A percentile compares a stretch with the other conserved stretches of the same genome.
Conservation (phyloP, 192 early-diverging fungal species). For the Podila clonocystis region DNA sequence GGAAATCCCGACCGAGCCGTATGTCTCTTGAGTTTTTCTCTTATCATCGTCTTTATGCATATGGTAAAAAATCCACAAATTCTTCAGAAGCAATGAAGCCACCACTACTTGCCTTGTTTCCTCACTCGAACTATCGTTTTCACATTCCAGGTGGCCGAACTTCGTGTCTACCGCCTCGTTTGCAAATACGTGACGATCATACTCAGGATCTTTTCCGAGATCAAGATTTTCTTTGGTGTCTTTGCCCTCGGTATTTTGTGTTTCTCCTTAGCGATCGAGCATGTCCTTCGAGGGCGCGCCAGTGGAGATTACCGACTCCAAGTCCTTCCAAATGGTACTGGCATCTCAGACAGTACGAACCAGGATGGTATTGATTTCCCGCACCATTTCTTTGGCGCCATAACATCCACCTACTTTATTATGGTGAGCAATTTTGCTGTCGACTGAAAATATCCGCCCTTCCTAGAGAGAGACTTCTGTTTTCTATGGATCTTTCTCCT, state of each 20-base stretch:
- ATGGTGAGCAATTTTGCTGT: not conserved
- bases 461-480: no score
- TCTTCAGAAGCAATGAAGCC: no score
- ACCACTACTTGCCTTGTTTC: no score
- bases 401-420: conserved; percentile 13
- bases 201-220: not conserved
- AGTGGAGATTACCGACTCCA: not conserved
- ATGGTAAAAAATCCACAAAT: not conserved
- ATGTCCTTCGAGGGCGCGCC: not conserved
- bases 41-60: not conserved
- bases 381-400: not conserved
- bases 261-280: conserved; percentile 12
- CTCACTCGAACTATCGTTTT: no score
- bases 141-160: no score
- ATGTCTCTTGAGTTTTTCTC: not conserved
- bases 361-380: not conserved
- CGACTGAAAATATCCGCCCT: no score
- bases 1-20: not conserved
- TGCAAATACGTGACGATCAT: not conserved
- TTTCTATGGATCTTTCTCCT: not conserved
- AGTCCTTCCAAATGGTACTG: no score
- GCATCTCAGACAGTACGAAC: no score
- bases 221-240: not conserved
- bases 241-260: conserved; percentile 8
- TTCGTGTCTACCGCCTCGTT: not conserved